Evolutionary conservation across 441 rosid genomes (phyloP).

Genomic region (Corymbia calophylla): DNA sequence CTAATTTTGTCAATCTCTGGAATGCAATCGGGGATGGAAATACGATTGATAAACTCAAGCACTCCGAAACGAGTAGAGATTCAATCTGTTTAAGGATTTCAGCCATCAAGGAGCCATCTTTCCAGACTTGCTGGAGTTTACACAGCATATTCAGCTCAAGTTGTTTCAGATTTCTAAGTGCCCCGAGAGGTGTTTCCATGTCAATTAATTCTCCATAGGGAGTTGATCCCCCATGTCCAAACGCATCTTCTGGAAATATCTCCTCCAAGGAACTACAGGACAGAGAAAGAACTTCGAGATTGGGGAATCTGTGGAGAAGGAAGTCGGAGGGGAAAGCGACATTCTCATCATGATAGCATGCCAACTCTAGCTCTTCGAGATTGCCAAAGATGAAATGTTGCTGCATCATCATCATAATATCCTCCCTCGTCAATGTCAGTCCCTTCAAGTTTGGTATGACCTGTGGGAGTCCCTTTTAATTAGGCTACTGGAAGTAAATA

Average conservation of each 20-base stretch:
- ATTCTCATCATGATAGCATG: background rate
- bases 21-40: background rate
- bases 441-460: background rate
- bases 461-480: background rate
- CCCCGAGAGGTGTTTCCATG: background rate
- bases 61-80: background rate
- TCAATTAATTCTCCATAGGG: no score
- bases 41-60: background rate
- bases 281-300: background rate
- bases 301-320: background rate
- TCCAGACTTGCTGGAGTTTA: background rate
- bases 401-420: background rate
- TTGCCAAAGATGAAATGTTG: background rate
- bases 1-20: background rate
- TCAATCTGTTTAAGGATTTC: background rate
- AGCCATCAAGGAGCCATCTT: background rate
- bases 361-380: no score
- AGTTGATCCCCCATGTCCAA: background rate
- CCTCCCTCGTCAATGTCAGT: background rate
- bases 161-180: background rate
- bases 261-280: background rate
- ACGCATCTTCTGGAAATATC: background rate
- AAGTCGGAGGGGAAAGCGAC: background rate
- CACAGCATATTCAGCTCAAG: background rate
- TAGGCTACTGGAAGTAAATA: background rate